Conservation (phyloP, 352 stramenopile genomes). For the Thraustochytrium sp. region DNA sequence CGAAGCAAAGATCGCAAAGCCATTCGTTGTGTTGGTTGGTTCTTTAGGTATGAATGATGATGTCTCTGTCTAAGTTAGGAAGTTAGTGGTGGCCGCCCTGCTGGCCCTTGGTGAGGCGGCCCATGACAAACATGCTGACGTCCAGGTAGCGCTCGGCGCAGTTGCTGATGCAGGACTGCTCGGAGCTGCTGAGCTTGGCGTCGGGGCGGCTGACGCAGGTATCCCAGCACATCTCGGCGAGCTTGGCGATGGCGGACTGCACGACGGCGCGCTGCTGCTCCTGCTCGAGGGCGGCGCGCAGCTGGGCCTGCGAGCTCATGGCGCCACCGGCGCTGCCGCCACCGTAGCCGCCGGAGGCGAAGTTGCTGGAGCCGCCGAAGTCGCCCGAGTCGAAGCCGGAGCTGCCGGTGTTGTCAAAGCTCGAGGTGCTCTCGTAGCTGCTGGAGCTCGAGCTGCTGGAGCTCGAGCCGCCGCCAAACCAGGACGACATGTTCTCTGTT, state of each 20-base stretch:
- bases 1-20: too few species aligned
- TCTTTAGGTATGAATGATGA: too few species aligned
- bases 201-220: constrained; percentile 75
- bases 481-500: not conserved
- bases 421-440: not conserved
- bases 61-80: not conserved
- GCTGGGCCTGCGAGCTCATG: not conserved
- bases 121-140: constrained; percentile 44
- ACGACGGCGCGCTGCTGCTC: constrained; percentile 76
- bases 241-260: constrained; percentile 76
- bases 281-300: constrained; percentile 57
- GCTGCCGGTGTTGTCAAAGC: constrained; percentile 2
- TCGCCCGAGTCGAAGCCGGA: not conserved
- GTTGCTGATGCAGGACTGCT: constrained; percentile 76
- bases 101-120: constrained; percentile 31
- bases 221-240: constrained; percentile 76
- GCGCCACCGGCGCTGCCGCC: not conserved
- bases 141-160: constrained; percentile 74
- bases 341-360: not conserved
- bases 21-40: too few species aligned
- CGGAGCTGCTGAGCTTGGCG: constrained; percentile 67
- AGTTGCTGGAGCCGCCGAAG: not conserved
- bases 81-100: not conserved
- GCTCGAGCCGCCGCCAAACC: not conserved
- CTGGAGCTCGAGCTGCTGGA: not conserved